These are phyloP conservation scores for Nymphaea thermarum DNA, from an alignment of 164 flowering plant genomes.

Conservation along the genomic window DNA sequence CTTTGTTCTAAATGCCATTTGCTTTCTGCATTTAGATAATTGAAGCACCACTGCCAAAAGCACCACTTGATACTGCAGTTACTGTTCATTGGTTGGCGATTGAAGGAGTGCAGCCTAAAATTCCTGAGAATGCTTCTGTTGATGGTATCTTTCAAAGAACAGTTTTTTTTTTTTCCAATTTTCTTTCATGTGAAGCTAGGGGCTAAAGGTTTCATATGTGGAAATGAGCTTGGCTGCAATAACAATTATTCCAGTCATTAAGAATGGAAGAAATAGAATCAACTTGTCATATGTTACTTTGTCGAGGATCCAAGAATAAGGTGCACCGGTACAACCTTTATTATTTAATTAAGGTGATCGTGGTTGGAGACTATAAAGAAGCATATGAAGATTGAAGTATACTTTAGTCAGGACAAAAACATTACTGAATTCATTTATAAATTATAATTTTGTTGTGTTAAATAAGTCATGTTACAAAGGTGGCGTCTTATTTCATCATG, in stretches of 20 bases:
- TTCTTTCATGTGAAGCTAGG: background rate
- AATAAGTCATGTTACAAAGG: no score
- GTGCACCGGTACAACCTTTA: no score
- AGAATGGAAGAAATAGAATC: no score
- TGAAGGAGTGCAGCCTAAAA: constrained; percentile 96
- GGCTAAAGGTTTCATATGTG: background rate
- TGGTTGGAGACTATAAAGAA: no score
- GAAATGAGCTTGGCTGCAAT: background rate
- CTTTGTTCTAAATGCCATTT: background rate
- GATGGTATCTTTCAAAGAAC: constrained; percentile 36
- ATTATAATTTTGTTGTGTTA: no score
- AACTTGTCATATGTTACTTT: no score
- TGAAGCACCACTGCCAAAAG: constrained; percentile 90
- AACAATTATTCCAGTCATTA: background rate
- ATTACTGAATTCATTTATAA: no score
- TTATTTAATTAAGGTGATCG: no score
- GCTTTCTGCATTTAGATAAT: constrained; percentile 37
- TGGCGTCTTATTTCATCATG: no score
- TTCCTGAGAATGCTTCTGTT: constrained; percentile 89
- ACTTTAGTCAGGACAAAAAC: no score
- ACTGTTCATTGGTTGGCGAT: constrained; percentile 91
- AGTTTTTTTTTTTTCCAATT: background rate
- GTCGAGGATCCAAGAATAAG: no score
- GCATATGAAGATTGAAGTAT: no score
- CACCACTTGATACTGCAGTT: constrained; percentile 82